phyloP scores from a whole-genome alignment of 1,284 basidiomycete genomes.

The Blastosporella zonata region DNA sequence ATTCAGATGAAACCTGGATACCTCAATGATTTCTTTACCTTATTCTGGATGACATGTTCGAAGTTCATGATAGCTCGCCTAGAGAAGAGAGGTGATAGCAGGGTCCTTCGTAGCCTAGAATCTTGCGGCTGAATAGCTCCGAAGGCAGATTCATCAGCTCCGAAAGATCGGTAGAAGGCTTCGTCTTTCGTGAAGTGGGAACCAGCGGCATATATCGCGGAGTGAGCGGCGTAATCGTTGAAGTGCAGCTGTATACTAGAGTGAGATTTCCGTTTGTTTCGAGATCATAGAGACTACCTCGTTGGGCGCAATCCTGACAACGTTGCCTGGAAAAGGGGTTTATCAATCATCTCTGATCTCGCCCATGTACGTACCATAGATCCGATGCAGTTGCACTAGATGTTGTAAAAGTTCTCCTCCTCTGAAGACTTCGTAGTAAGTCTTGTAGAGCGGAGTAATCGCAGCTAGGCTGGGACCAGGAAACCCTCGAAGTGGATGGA shows the following conservation, averaged over 20 bases:
- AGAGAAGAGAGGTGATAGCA: constrained; percentile 33
- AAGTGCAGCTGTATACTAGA: constrained; percentile 31
- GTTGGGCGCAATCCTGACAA: constrained; percentile 26
- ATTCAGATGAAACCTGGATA: neutral
- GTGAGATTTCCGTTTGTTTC: neutral
- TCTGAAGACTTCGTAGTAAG: constrained; percentile 22
- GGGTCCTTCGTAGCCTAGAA: constrained; percentile 27
- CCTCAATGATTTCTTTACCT: constrained; percentile 21
- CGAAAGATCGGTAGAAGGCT: constrained; percentile 32
- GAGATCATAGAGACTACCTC: constrained; percentile 16
- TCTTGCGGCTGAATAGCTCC: constrained; percentile 29
- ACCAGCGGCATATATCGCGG: constrained; percentile 30
- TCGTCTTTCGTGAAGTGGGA: constrained; percentile 33
- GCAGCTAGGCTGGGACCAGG: constrained; percentile 26
- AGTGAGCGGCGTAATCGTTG: constrained; percentile 29
- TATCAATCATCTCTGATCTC: neutral
- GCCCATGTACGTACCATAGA: constrained; percentile 20
- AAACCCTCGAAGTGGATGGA: constrained; percentile 23
- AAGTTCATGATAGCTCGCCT: constrained; percentile 32
- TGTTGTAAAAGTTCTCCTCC: constrained; percentile 22
- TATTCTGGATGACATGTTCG: constrained; percentile 31
- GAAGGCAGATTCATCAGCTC: constrained; percentile 30
- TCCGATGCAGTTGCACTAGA: constrained; percentile 20
- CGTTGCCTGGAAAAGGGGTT: constrained; percentile 18
- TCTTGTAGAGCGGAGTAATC: constrained; percentile 20